Conservation (phyloP, 2,329 filamentous ascomycete genomes). For the Plectosphaerella plurivora region DNA sequence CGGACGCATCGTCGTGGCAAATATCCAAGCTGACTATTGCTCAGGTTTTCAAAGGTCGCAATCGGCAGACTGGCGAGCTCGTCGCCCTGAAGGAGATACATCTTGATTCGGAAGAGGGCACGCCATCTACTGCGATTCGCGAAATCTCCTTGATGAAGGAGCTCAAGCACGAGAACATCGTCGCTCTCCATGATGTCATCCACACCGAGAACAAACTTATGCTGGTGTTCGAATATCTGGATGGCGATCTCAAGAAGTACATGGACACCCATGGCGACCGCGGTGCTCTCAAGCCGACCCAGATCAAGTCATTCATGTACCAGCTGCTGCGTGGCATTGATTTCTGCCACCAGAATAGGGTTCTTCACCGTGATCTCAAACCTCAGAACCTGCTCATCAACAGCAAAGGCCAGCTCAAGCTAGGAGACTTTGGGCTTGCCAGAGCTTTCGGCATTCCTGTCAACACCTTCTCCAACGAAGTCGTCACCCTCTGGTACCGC, state of each 20-base stretch:
- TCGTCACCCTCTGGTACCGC: constrained; percentile 96
- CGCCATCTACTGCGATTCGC: constrained; percentile 92
- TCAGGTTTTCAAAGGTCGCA: constrained; percentile 97
- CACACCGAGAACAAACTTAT: constrained; percentile 99
- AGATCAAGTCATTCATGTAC: constrained; percentile 99
- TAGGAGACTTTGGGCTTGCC: constrained; percentile 91
- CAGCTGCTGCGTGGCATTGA: constrained; percentile 93
- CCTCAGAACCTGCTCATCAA: constrained; percentile 97
- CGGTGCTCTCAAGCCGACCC: constrained; percentile 79
- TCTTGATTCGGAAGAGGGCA: constrained; percentile 96
- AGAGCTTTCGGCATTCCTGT: constrained; percentile 95
- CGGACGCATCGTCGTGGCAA: not conserved
- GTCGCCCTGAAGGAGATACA: constrained; percentile 98
- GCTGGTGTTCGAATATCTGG: constrained; percentile 99
- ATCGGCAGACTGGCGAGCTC: constrained; percentile 92
- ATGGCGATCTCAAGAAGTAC: constrained; percentile 96
- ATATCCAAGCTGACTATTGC: not conserved
- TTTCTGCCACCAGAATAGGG: constrained; percentile 96
- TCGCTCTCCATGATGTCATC: constrained; percentile 95
- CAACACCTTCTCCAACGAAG: constrained; percentile 97
- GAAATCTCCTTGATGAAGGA: constrained; percentile 99
- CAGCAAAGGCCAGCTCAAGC: constrained; percentile 81
- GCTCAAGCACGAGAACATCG: constrained; percentile 97
- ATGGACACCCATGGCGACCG: constrained; percentile 93
- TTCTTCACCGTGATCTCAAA: constrained; percentile 92